Evolutionary conservation across 768 basidiomycete genomes (phyloP).

Genomic region (Lyophyllum semitale): DNA sequence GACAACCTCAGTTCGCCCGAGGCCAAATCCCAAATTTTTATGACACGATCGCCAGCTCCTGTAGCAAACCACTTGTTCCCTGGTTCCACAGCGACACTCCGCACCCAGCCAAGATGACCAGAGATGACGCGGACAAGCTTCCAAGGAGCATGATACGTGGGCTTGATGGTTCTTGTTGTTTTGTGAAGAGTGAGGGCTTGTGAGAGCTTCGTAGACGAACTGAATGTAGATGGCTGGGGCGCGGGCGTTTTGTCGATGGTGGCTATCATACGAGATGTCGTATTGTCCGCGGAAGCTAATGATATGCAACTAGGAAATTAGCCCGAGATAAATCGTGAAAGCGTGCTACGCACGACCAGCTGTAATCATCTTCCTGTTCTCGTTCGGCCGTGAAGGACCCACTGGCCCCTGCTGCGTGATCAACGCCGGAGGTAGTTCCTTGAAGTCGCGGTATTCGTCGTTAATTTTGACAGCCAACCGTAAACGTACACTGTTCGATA

Average conservation of each 20-base stretch:
- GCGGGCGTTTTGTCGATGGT: slow-evolving; percentile 74
- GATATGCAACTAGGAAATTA: slow-evolving; percentile 8
- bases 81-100: slow-evolving; percentile 94
- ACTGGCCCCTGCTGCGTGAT: slow-evolving; percentile 80
- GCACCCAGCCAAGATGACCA: slow-evolving; percentile 97
- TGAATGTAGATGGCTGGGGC: slow-evolving; percentile 69
- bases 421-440: slow-evolving; percentile 79
- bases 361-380: slow-evolving; percentile 67
- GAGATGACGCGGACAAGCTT: slow-evolving; percentile 96
- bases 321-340: background rate
- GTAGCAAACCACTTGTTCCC: slow-evolving; percentile 99
- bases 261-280: slow-evolving; percentile 70
- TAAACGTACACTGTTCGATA: slow-evolving; percentile 56
- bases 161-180: slow-evolving; percentile 91
- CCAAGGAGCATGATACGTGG: slow-evolving; percentile 95
- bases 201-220: slow-evolving; percentile 68
- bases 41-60: slow-evolving; percentile 95
- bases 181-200: slow-evolving; percentile 91
- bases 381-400: slow-evolving; percentile 75
- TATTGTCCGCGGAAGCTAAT: slow-evolving; percentile 41
- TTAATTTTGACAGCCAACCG: slow-evolving; percentile 83
- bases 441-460: slow-evolving; percentile 87
- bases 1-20: slow-evolving; percentile 97
- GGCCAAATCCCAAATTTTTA: slow-evolving; percentile 99
- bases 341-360: slow-evolving; percentile 56